Conservation (phyloP, 805 yeast genomes). For the Limtongia smithiae region DNA sequence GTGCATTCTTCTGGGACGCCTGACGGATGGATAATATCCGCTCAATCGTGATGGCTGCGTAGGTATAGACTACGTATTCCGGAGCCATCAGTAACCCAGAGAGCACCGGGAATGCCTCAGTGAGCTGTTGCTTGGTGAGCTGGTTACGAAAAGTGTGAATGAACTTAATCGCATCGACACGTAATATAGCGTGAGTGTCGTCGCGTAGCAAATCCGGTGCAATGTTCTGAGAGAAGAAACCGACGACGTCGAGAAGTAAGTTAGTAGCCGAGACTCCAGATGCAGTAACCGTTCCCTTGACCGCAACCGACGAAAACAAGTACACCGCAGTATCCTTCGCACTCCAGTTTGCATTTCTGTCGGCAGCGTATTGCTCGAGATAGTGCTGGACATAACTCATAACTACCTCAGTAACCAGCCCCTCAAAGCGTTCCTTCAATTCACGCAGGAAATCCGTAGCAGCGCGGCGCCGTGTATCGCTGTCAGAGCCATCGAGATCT, state of each 20-base stretch:
- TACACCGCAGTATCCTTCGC: constrained; percentile 83
- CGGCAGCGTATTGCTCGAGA: constrained; percentile 48
- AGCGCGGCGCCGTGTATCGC: constrained; percentile 86
- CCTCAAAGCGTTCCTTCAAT: constrained; percentile 73
- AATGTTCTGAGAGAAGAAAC: constrained; percentile 74
- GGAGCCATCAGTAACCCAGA: constrained; percentile 62
- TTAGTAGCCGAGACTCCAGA: constrained; percentile 87
- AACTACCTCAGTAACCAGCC: constrained; percentile 68
- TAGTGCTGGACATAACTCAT: constrained; percentile 68
- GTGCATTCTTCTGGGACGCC: constrained; percentile 42
- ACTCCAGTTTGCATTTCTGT: constrained; percentile 62
- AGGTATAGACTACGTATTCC: constrained; percentile 83
- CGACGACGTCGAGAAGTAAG: constrained; percentile 76
- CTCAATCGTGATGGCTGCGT: constrained; percentile 90
- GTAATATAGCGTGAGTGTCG: constrained; percentile 67
- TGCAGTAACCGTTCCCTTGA: constrained; percentile 82
- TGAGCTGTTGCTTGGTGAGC: constrained; percentile 76
- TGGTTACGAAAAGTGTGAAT: constrained; percentile 89
- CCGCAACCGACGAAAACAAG: constrained; percentile 82
- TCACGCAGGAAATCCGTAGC: constrained; percentile 91
- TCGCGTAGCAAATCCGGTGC: constrained; percentile 69
- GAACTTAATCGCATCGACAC: constrained; percentile 89
- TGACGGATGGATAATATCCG: constrained; percentile 72
- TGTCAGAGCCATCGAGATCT: constrained; percentile 92
- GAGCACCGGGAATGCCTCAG: constrained; percentile 74